Evolutionary conservation across 176 grass and related monocot species (phyloP), one percentile per base, ranked within the genome.

Genomic region (Oryza nivara): DNA sequence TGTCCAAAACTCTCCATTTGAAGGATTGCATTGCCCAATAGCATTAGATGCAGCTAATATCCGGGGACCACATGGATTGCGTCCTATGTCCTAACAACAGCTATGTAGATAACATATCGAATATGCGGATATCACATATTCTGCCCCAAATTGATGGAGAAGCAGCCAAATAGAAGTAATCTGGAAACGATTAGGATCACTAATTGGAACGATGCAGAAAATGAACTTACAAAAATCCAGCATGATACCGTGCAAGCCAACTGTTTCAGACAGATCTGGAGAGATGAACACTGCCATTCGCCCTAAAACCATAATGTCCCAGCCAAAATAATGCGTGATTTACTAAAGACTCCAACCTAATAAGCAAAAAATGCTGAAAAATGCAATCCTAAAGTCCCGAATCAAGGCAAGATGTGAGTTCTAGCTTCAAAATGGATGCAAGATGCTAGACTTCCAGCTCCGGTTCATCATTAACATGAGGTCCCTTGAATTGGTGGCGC

Each of bases 61-160:
- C 49, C 56, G 35, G 75, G 88, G 81, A 82, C 88, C 82, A 88
- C 49, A 30, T 19, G 75, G 46, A 46, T 67, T 75, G 46, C 38
- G 46, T 63, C 58, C 20, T 63, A 17, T 58, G 54, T 77, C 46
- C 65, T 54, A 65, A 84, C 76, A 84, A 76, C 16, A 72, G 34
- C 23, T 52, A 12, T 46, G 51, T 52, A 86, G 75, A 66, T 71
- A 65, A 80, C 66, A 84, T 19, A 66, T 54, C 52, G 71, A 86
- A 80, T 71, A 45, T 70, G 36, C 35, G 49, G 52, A 77, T 60
- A 65, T 74, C 74, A 86, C 54, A 84, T 80, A 34, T 79, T 75
- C 36, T 63, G 75, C 70, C 75, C 88, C 83, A 80, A 86, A 80
- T 40, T 84, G 80, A 83, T 71, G 58, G 45, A 58, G 80, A 87